Evolutionary conservation across 441 rosid genomes (phyloP).

Genomic region (Gossypium trilobum): DNA sequence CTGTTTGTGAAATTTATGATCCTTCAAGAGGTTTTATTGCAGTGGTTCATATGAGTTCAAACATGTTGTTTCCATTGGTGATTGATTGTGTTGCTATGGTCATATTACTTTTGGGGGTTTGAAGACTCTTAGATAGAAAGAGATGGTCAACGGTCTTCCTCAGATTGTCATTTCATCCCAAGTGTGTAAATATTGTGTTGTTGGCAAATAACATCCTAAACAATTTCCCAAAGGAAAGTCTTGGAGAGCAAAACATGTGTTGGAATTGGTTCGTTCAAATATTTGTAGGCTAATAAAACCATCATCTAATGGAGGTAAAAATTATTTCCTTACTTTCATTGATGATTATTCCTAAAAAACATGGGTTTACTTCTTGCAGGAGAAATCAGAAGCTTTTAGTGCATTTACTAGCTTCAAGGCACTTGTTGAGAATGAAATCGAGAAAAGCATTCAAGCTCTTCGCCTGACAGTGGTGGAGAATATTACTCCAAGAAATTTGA

Average conservation of each 20-base stretch:
- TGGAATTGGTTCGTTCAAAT: background rate
- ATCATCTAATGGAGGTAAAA: background rate
- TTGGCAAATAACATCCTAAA: background rate
- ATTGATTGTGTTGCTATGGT: background rate
- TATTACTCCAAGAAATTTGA: no score
- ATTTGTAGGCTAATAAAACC: background rate
- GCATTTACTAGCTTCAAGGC: background rate
- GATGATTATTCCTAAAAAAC: background rate
- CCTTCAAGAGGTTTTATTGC: background rate
- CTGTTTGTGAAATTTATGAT: background rate
- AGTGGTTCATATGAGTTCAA: background rate
- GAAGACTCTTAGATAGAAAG: background rate
- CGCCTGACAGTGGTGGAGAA: background rate
- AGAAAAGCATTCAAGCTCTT: background rate
- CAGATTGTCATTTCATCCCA: background rate
- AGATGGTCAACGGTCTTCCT: slow-evolving; percentile 3
- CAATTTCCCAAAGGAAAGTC: background rate
- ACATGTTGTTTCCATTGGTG: background rate
- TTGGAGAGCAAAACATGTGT: background rate
- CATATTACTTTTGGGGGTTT: background rate
- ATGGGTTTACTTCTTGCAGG: background rate
- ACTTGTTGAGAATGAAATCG: background rate
- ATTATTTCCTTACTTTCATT: background rate
- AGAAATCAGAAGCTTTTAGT: background rate
- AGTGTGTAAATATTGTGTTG: background rate